These are phyloP conservation scores for Fusarium ambrosium DNA, from an alignment of 2,329 filamentous ascomycete genomes.

Conservation along the genomic window DNA sequence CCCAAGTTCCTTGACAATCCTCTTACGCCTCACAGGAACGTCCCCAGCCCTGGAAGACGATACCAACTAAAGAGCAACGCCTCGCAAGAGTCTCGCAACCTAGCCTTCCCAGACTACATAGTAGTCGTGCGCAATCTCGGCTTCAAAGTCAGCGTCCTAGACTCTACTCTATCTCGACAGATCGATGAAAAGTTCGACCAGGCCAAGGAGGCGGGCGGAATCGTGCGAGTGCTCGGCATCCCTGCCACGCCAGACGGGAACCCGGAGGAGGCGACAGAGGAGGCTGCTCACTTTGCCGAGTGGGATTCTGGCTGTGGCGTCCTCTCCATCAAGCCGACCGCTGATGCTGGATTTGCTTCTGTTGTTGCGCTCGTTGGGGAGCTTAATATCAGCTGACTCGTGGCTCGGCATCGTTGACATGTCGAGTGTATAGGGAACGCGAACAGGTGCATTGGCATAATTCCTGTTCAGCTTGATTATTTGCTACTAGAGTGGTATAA, in stretches of 20 bases:
- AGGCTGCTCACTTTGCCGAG: slow-evolving; percentile 34
- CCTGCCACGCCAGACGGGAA: slow-evolving; percentile 33
- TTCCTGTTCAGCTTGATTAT: neutral
- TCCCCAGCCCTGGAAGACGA: slow-evolving; percentile 32
- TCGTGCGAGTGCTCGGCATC: slow-evolving; percentile 34
- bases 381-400: slow-evolving; percentile 10
- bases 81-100: slow-evolving; percentile 34
- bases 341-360: slow-evolving; percentile 36
- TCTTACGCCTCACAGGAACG: slow-evolving; percentile 27
- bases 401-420: neutral
- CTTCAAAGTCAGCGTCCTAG: slow-evolving; percentile 28
- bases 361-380: slow-evolving; percentile 38
- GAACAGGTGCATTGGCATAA: neutral
- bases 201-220: slow-evolving; percentile 21
- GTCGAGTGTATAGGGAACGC: neutral
- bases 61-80: slow-evolving; percentile 26
- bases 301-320: slow-evolving; percentile 21
- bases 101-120: slow-evolving; percentile 37
- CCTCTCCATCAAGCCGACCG: slow-evolving; percentile 24
- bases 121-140: slow-evolving; percentile 35
- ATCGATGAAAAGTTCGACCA: slow-evolving; percentile 25
- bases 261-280: slow-evolving; percentile 30
- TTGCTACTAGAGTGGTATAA: neutral
- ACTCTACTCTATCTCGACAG: neutral
- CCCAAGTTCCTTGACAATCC: neutral